These are phyloP conservation scores for Saccharomycodes ludwigii DNA, from an alignment of 805 yeast species.

Conservation along the genomic window DNA sequence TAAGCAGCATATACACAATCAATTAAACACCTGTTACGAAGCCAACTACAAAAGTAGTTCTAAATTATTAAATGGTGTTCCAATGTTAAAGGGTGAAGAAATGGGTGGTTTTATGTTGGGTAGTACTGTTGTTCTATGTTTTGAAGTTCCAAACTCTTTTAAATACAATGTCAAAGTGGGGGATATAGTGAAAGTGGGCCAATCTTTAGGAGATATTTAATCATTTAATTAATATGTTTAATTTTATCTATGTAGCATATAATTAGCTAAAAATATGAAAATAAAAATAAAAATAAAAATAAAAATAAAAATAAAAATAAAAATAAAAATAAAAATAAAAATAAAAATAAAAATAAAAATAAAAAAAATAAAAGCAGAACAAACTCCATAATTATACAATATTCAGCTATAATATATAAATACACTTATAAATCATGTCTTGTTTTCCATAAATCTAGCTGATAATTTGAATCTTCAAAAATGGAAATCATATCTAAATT, in stretches of 20 bases:
- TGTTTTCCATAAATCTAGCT: slow-evolving; percentile 17
- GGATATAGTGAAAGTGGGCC: slow-evolving; percentile 78
- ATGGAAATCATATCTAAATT: slow-evolving; percentile 5
- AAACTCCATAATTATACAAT: too few species aligned
- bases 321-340: too few species aligned
- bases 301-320: too few species aligned
- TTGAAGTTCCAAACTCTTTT: slow-evolving; percentile 85
- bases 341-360: too few species aligned
- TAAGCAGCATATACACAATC: slow-evolving; percentile 31
- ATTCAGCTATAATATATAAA: slow-evolving; percentile 2
- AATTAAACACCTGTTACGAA: slow-evolving; percentile 79
- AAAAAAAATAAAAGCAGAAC: too few species aligned
- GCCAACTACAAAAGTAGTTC: slow-evolving; percentile 84
- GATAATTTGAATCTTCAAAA: slow-evolving; percentile 13
- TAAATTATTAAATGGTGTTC: slow-evolving; percentile 67
- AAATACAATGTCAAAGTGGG: slow-evolving; percentile 57
- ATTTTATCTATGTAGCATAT: background rate
- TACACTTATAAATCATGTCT: slow-evolving; percentile 7
- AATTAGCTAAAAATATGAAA: background rate
- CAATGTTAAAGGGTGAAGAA: slow-evolving; percentile 82
- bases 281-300: background rate
- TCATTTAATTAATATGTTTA: background rate
- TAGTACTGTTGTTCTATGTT: slow-evolving; percentile 89
- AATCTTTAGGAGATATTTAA: slow-evolving; percentile 44
- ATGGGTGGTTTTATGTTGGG: slow-evolving; percentile 97